phyloP scores from a whole-genome alignment of 1,284 basidiomycete species.

The Cryptococcus amylolentus region DNA sequence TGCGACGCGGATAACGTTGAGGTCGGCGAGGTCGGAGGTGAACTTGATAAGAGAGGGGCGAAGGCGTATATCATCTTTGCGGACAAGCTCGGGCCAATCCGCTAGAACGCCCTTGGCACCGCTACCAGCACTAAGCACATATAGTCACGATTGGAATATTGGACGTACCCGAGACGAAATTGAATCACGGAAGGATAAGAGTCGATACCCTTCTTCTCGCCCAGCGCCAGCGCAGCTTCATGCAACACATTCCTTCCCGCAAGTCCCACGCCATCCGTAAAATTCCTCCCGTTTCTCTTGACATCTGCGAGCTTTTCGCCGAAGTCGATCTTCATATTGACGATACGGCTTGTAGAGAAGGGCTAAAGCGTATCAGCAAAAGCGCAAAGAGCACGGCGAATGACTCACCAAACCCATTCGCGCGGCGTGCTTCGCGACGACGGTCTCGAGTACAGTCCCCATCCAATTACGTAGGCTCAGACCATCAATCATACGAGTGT shows the following conservation, averaged over 20 bases:
- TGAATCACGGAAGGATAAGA: constrained; percentile 44
- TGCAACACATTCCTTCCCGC: constrained; percentile 39
- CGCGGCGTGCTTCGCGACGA: constrained; percentile 47
- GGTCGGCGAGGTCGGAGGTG: constrained; percentile 29
- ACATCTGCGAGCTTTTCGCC: constrained; percentile 22
- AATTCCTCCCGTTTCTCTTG: constrained; percentile 28
- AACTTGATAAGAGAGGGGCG: constrained; percentile 47
- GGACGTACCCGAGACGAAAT: constrained; percentile 42
- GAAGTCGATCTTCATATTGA: constrained; percentile 31
- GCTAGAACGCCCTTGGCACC: constrained; percentile 49
- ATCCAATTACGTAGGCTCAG: constrained; percentile 37
- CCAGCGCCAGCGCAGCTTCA: constrained; percentile 37
- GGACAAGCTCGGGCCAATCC: constrained; percentile 37
- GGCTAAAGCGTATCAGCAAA: constrained; percentile 21
- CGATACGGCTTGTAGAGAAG: constrained; percentile 39
- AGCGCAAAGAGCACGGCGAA: background rate
- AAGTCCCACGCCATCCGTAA: constrained; percentile 48
- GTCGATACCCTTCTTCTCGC: constrained; percentile 26
- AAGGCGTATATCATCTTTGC: constrained; percentile 33
- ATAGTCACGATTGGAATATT: background rate
- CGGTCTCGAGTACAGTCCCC: constrained; percentile 41
- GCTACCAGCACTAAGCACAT: constrained; percentile 19
- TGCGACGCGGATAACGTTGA: constrained; percentile 44
- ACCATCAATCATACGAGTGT: constrained; percentile 31
- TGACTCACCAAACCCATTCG: constrained; percentile 41